A percentile compares a stretch with the other conserved stretches of the same genome.
Conservation (phyloP, 2,329 filamentous ascomycete species). For the Diaporthe nobilis region DNA sequence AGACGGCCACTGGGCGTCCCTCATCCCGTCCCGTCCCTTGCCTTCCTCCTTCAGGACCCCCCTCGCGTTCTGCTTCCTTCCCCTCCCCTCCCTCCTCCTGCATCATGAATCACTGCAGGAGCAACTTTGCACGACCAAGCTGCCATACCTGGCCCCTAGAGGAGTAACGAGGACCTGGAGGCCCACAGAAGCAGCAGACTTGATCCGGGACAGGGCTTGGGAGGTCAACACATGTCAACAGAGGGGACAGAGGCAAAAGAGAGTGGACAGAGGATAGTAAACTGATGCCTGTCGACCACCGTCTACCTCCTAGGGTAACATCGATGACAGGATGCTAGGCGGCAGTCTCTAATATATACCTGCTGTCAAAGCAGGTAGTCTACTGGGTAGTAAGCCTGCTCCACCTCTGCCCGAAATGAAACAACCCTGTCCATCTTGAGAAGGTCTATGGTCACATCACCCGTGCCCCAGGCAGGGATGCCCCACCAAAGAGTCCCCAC, state of each 20-base stretch:
- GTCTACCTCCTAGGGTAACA: not conserved
- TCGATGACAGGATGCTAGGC: not conserved
- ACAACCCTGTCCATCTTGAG: not conserved
- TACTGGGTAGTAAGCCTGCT: not conserved
- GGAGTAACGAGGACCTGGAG: not conserved
- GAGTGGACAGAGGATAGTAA: not conserved
- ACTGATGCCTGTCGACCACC: not conserved
- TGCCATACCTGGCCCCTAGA: not conserved
- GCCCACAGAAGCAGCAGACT: not conserved
- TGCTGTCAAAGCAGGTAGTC: not conserved
- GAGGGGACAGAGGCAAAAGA: not conserved
- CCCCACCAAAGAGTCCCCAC: conserved; percentile 4
- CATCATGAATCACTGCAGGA: not conserved
- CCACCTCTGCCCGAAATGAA: not conserved
- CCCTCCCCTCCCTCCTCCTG: not conserved
- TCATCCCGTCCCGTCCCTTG: too few species aligned
- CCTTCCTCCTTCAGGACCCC: not conserved
- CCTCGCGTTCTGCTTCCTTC: not conserved
- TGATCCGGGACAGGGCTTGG: not conserved
- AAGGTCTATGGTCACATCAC: not conserved
- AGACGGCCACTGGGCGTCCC: not conserved
- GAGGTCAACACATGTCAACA: not conserved
- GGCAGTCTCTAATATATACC: not conserved
- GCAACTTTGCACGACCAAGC: not conserved
- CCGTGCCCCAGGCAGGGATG: not conserved